Evolutionary conservation across 148 eudicot genomes (phyloP), one percentile per base, ranked within the genome.

Genomic region (Amaranthus cruentus): DNA sequence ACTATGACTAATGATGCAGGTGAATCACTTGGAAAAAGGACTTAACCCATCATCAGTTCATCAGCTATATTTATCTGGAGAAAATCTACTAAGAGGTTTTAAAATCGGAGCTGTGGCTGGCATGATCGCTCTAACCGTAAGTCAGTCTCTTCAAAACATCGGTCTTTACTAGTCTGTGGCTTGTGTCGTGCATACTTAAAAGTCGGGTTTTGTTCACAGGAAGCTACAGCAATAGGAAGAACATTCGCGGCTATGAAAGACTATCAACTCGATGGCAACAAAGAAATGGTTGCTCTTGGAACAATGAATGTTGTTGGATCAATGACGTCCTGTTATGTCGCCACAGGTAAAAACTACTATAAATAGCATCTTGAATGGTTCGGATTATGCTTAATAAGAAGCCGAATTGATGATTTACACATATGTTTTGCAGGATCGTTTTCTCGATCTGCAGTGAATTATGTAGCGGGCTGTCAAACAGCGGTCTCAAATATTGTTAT

Each of bases 371-470:
- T 56, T 57, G 9, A 10, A 15, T 2, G 28, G 14, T 57, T 15
- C 52, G 18, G 65, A 47, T 28, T 72, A 42, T 2, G 9, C 13
- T 14, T 44, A 2, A 44, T 15, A 42, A 73, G 38, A 18, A 61
- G 18, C 13, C 43, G 6, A 43, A 28, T 7, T 62, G 1, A 47
- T 18, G 12, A 59, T 43, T 15, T 62, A 21, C 66, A 38, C 48
- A 14, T n/a, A 52, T 51, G 38, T 15, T 9, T 47, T 76, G 78
- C 91, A 93, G 98, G 98, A 56, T 93, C 98, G 42, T 93, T 93
- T 80, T 93, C 98, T 50, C 87, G 98, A 9, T 90, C 98, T 53
- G 98, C 98, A 11, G 98, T 93, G 42, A 93, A 93, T 69, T 90
- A 74, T 85, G 90, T 89, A 92, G 89, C 98, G 46, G 98, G 98